phyloP scores from a whole-genome alignment of 768 basidiomycete genomes.

The Mycena floridula region DNA sequence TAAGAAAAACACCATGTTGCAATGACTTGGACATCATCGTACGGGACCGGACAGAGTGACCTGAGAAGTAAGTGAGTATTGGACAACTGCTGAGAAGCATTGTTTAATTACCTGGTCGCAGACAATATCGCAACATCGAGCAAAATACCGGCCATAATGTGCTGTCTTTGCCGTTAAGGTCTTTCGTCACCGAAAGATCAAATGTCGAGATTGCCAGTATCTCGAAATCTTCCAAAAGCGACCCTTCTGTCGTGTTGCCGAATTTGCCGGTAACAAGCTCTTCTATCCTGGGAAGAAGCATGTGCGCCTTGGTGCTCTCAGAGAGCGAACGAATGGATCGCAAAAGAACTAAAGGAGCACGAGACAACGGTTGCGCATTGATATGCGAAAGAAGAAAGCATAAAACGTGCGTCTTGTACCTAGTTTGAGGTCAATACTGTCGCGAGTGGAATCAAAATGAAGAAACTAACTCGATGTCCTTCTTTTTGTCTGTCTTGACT shows the following conservation, averaged over 20 bases:
- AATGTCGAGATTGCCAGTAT: background rate
- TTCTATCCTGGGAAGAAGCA: background rate
- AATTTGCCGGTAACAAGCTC: too few species aligned
- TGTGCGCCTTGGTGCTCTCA: background rate
- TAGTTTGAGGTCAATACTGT: slow-evolving; percentile 18
- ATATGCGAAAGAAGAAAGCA: slow-evolving; percentile 82
- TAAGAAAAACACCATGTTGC: slow-evolving; percentile 49
- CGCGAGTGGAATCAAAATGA: background rate
- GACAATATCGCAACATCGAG: background rate
- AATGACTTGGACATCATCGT: slow-evolving; percentile 37
- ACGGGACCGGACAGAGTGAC: slow-evolving; percentile 28
- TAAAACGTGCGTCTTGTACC: slow-evolving; percentile 65
- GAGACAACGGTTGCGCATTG: slow-evolving; percentile 43
- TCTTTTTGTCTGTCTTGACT: slow-evolving; percentile 48
- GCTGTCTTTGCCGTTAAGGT: background rate
- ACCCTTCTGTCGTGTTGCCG: too few species aligned
- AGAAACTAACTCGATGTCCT: slow-evolving; percentile 42
- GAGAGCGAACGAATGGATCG: background rate
- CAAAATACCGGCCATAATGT: background rate
- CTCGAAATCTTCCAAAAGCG: background rate
- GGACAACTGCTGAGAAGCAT: background rate
- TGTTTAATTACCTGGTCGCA: background rate
- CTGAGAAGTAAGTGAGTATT: slow-evolving; percentile 25
- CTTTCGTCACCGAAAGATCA: background rate
- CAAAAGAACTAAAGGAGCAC: slow-evolving; percentile 30